Evolutionary conservation across 169 alveolate species (phyloP), one percentile per base, ranked within the genome.

Genomic region (Cryptosporidium viatorum): DNA sequence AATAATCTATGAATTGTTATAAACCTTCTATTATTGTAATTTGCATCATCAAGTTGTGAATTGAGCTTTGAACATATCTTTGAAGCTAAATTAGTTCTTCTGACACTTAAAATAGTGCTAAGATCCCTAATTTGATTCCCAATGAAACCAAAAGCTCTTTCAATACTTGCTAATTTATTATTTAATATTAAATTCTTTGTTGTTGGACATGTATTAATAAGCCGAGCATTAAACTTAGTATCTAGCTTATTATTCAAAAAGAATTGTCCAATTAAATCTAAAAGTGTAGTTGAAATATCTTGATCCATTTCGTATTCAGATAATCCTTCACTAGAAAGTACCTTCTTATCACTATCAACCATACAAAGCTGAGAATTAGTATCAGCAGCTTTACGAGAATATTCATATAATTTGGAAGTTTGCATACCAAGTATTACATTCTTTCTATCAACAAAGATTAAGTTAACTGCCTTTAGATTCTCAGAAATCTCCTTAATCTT

Each of bases 351-450:
- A 52, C 80, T 59, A 8, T 31, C 62, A 8, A 65, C 41, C 10
- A n/a, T 37, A 10, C 80, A 65, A 37, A 80, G 70, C 12, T 48
- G 37, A 37, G 73, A 59, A 65, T 65, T 21, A 29, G 52, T 80
- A 62, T 80, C 89, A 26, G 67, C 80, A 14, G 89, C 74, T 29
- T 59, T 65, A 18, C 89, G 71, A 10, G 89, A 58, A 43, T 80
- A 41, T 41, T 59, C 73, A 37, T 80, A 80, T 60, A 80, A n/a
- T 43, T 48, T 59, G 23, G 89, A 80, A 14, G 37, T 18, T 62
- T 50, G 33, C 29, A 23, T 60, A 9, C 48, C 41, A 18, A 80
- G 50, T 16, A 65, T 62, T n/a, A 31, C 18, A 12, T 80, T 50
- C 23, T 43, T 80, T n/a, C 55, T 37, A 41, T 59, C 35, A 3